phyloP scores from a whole-genome alignment of 2,329 filamentous ascomycete species.

The Colletotrichum salicis region DNA sequence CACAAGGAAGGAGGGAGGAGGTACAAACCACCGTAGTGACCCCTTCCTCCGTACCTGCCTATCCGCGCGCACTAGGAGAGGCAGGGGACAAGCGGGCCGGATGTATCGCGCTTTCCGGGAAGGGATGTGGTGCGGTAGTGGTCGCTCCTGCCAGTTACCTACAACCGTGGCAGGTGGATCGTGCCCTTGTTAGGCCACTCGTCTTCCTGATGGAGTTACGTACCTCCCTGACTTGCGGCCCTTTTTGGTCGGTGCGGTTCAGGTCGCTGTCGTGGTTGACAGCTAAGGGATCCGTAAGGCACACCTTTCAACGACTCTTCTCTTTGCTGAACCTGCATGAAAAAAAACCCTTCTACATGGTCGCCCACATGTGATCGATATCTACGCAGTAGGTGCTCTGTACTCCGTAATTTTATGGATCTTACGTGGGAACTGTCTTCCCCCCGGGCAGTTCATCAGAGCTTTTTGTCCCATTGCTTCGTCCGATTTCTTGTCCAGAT shows the following conservation, averaged over 20 bases:
- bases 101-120: slow-evolving; percentile 30
- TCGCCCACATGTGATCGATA: not conserved
- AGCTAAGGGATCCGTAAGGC: not conserved
- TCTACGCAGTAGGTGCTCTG: too few relatives aligned
- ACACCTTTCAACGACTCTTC: not conserved
- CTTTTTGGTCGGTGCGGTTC: not conserved
- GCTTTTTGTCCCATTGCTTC: slow-evolving; percentile 9
- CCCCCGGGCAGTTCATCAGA: slow-evolving; percentile 22
- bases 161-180: slow-evolving; percentile 19
- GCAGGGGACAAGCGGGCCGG: slow-evolving; percentile 25
- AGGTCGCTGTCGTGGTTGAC: slow-evolving; percentile 3
- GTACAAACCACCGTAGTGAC: not conserved
- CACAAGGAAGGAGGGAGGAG: slow-evolving; percentile 26
- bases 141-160: slow-evolving; percentile 1
- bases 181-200: not conserved
- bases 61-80: slow-evolving; percentile 16
- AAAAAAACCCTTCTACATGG: not conserved
- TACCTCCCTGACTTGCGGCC: not conserved
- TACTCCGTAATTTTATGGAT: not conserved
- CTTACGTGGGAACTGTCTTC: slow-evolving; percentile 10
- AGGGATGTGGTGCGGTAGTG: slow-evolving; percentile 26
- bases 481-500: slow-evolving; percentile 13
- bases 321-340: not conserved
- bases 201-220: not conserved
- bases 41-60: slow-evolving; percentile 9